A percentile compares a stretch with the other conserved stretches of the same genome.
phyloP scores from a whole-genome alignment of 2,329 filamentous ascomycete species.

The Talaromyces piceae region DNA sequence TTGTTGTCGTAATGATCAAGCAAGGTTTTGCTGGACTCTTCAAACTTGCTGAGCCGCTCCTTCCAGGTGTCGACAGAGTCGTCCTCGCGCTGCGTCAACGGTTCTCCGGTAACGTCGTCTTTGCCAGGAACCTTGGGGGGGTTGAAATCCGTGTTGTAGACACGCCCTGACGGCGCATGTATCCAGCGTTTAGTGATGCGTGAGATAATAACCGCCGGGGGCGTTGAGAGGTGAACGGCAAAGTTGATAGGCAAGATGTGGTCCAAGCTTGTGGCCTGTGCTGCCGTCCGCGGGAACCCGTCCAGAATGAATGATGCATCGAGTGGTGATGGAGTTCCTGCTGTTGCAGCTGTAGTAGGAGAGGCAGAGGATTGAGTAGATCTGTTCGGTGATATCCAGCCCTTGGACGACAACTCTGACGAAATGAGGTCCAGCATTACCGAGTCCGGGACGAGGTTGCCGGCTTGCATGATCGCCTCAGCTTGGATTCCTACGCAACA shows the following conservation, averaged over 20 bases:
- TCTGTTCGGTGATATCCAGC: slow-evolving; percentile 60
- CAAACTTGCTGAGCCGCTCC: slow-evolving; percentile 70
- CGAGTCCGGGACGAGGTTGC: slow-evolving; percentile 82
- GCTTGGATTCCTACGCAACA: slow-evolving; percentile 69
- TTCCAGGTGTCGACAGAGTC: slow-evolving; percentile 84
- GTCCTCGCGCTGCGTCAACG: slow-evolving; percentile 71
- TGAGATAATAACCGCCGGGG: slow-evolving; percentile 75
- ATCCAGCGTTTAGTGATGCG: slow-evolving; percentile 91
- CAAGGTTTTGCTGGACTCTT: slow-evolving; percentile 76
- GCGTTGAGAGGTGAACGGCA: slow-evolving; percentile 79
- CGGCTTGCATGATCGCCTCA: slow-evolving; percentile 77
- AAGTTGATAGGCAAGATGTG: slow-evolving; percentile 87
- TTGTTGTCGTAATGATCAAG: slow-evolving; percentile 82
- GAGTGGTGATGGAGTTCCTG: slow-evolving; percentile 42
- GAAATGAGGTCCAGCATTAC: slow-evolving; percentile 90
- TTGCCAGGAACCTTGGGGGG: slow-evolving; percentile 69
- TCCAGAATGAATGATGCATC: slow-evolving; percentile 89
- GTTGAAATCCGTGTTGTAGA: slow-evolving; percentile 95
- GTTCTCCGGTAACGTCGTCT: slow-evolving; percentile 88
- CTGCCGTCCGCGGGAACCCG: slow-evolving; percentile 83
- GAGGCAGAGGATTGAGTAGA: neutral
- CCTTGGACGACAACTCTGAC: slow-evolving; percentile 74
- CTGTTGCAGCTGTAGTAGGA: slow-evolving; percentile 36
- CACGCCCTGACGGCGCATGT: slow-evolving; percentile 79
- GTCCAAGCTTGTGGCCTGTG: slow-evolving; percentile 72